Evolutionary conservation across 129 eudicot species (phyloP).

Genomic region (Deinandra increscens): DNA sequence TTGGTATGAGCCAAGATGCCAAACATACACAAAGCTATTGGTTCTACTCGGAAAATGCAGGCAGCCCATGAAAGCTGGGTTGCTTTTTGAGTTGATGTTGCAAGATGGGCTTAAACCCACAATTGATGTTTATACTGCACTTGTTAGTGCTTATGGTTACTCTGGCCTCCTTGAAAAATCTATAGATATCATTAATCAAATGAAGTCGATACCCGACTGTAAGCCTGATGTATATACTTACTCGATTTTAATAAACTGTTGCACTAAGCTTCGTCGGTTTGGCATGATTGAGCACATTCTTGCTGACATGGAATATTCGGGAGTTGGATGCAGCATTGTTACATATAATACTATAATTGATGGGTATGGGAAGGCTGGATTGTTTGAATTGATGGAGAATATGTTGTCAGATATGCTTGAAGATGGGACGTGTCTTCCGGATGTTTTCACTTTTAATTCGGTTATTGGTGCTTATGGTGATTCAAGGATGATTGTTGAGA

Average conservation of each 20-base stretch:
- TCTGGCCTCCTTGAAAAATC: constrained; percentile 72
- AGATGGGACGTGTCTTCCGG: constrained; percentile 60
- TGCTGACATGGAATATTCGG: constrained; percentile 63
- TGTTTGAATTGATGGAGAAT: constrained; percentile 64
- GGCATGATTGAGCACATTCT: constrained; percentile 53
- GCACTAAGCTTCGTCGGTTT: constrained; percentile 55
- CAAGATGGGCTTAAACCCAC: constrained; percentile 81
- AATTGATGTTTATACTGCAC: constrained; percentile 75
- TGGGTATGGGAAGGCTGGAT: constrained; percentile 79
- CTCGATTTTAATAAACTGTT: constrained; percentile 65
- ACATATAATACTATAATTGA: constrained; percentile 88
- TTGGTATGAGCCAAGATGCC: constrained; percentile 87
- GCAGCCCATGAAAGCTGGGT: constrained; percentile 67
- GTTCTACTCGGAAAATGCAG: constrained; percentile 85
- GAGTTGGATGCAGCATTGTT: constrained; percentile 58
- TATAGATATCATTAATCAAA: constrained; percentile 47
- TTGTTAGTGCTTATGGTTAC: constrained; percentile 76
- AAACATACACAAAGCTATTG: constrained; percentile 80
- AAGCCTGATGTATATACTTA: constrained; percentile 83
- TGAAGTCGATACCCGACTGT: constrained; percentile 66
- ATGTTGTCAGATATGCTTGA: constrained; percentile 67
- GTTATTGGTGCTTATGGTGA: constrained; percentile 79
- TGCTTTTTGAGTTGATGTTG: constrained; percentile 70
- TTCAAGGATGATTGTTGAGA: constrained; percentile 53
- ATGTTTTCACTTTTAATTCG: constrained; percentile 75